These are phyloP conservation scores for Mortierella sp. DNA, from an alignment of 371 early-diverging fungal species.

Conservation along the genomic window DNA sequence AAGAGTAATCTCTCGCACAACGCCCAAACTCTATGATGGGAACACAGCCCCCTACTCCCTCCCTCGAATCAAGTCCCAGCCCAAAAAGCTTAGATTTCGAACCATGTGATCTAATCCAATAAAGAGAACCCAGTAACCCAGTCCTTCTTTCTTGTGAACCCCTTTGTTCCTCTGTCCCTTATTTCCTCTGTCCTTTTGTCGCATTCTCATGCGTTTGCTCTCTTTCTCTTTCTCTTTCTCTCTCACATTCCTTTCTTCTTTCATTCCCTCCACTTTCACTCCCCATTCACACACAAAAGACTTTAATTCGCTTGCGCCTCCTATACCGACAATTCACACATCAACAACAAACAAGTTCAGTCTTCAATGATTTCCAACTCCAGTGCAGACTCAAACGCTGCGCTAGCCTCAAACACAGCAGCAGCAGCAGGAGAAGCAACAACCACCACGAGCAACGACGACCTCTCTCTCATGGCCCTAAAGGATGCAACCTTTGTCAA, in stretches of 20 bases:
- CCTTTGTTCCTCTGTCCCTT: not conserved
- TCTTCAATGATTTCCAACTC: constrained; percentile 35
- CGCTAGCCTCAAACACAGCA: constrained; percentile 12
- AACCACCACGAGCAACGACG: constrained; percentile 1
- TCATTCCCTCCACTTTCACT: constrained; percentile 1
- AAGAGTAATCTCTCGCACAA: not conserved
- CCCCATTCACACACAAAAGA: not conserved
- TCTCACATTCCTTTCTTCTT: not conserved
- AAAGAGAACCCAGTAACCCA: not conserved
- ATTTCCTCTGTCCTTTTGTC: not conserved
- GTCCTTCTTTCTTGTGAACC: not conserved
- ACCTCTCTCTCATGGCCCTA: not conserved
- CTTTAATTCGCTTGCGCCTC: not conserved
- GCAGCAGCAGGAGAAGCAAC: not conserved
- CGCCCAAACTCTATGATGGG: not conserved
- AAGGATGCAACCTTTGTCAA: not conserved
- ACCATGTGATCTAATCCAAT: constrained; percentile 5
- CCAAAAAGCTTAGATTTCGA: not conserved
- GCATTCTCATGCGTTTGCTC: not conserved
- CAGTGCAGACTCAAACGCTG: constrained; percentile 7
- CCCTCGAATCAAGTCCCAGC: not conserved
- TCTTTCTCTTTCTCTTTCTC: not conserved
- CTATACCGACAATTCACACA: not conserved
- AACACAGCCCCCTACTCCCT: not conserved
- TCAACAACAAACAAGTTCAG: not conserved